These are phyloP conservation scores for Aspergillus luchuensis DNA, from an alignment of 2,329 filamentous ascomycete species.

Conservation along the genomic window DNA sequence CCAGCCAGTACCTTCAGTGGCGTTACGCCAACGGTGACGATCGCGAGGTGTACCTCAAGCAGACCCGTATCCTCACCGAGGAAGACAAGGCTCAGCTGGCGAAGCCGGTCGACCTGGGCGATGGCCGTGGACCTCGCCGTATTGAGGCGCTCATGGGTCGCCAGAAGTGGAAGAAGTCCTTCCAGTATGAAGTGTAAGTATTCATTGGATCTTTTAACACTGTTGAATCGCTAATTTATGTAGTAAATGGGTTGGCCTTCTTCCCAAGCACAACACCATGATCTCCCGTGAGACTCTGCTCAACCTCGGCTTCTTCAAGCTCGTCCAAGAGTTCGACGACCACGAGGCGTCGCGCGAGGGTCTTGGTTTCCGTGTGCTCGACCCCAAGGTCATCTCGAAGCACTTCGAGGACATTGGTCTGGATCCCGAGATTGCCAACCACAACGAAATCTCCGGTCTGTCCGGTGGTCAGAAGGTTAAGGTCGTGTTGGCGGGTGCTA, in stretches of 20 bases:
- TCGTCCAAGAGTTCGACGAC: slow-evolving; percentile 97
- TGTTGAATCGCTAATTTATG: slow-evolving; percentile 8
- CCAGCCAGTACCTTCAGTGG: slow-evolving; percentile 98
- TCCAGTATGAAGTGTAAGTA: slow-evolving; percentile 90
- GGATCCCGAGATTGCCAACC: slow-evolving; percentile 96
- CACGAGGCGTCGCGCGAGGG: slow-evolving; percentile 98
- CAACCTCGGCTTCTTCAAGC: slow-evolving; percentile 84
- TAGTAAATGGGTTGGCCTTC: slow-evolving; percentile 82
- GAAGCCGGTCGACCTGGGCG: slow-evolving; percentile 79
- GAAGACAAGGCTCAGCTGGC: slow-evolving; percentile 90
- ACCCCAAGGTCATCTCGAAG: slow-evolving; percentile 92
- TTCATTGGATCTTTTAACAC: not conserved
- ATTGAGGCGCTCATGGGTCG: slow-evolving; percentile 90
- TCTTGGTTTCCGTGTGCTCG: slow-evolving; percentile 90
- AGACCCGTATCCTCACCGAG: slow-evolving; percentile 84
- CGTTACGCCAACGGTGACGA: slow-evolving; percentile 96
- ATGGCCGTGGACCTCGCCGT: slow-evolving; percentile 75
- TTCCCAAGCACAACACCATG: slow-evolving; percentile 91
- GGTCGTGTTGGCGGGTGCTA: slow-evolving; percentile 91
- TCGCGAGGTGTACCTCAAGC: slow-evolving; percentile 95
- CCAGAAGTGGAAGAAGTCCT: slow-evolving; percentile 98
- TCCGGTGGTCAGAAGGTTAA: slow-evolving; percentile 99
- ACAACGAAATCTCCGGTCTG: slow-evolving; percentile 95
- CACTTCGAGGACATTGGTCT: slow-evolving; percentile 97
- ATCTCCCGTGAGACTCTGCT: slow-evolving; percentile 89